Evolutionary conservation across 1,284 basidiomycete genomes (phyloP), one percentile per base, ranked within the genome.

Genomic region (Inonotus obliquus): DNA sequence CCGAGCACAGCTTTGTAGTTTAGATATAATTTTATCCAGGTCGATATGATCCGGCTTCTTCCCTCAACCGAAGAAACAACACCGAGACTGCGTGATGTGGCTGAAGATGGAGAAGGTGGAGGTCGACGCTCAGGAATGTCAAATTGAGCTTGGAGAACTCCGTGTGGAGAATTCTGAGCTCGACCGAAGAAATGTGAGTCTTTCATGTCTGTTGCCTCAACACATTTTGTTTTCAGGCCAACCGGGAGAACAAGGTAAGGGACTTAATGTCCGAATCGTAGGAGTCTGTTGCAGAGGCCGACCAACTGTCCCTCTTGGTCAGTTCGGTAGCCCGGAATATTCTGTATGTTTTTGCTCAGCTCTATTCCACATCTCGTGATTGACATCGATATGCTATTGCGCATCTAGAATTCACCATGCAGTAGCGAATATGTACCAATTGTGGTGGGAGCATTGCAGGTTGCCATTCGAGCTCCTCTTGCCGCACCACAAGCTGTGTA

Each of bases 51-150:
- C 64, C 91, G 92, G 72, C 81, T 81, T 63, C 75, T 93, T n/a
- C n/a, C n/a, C n/a, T 45, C 82, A 86, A 59, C 75, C 92, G 54
- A 84, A 89, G 78, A 91, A 91, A 70, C 87, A 91, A 65, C 86
- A 91, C 67, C 80, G 82, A 61, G 91, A 92, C 68, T 81, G 88
- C 11, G 85, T 88, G 1, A 73, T 79, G 3, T 87, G 76, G 85
- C 90, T 1, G 82, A 84, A 60, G 87, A 85, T 92, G 83, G 89
- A 88, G 75, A 89, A 90, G 70, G 89, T 89, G 0, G 92, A 94
- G 70, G 72, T 78, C 0, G 85, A 86, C 66, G 87, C 89, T 1
- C 84, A 82, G 61, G 90, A 92, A 69, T 87, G 83, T 66, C 87
- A 91, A 69, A 70, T 84, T 37, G 89, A 92, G 70, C 78, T 93